Evolutionary conservation across 2,329 filamentous ascomycete species (phyloP), one percentile per base, ranked within the genome.

Genomic region (Zasmidium cellare): DNA sequence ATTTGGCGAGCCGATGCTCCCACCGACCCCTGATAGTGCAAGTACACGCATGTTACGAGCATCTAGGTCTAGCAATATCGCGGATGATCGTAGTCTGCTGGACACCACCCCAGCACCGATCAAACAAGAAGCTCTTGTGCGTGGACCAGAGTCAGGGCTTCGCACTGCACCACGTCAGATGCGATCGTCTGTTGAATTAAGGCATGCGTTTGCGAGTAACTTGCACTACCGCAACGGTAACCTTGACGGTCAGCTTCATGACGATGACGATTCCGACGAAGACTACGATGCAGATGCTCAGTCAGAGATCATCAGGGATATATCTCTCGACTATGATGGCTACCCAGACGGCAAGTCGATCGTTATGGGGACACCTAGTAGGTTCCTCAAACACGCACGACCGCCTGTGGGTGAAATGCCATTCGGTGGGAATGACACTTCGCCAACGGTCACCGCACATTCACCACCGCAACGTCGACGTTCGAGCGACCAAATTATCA

Each of bases 301-400:
- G 9, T 41, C 46, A 6, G 54, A 67, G 14, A 63, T 59, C 19
- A 38, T 64, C 41, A 61, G 60, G 28, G 62, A 66, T 49, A 50
- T 67, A 53, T 58, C 54, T 22, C 35, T 59, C 22, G 62, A 68
- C 44, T 66, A 69, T 46, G 65, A 68, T 50, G 69, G 60, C 46
- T 73, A 69, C 57, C 71, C 72, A 2, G 69, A 71, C 54, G 71
- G 71, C 50, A 67, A 67, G 45, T 71, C 70, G 11, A 71, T 74
- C 48, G 51, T 66, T 16, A 65, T 61, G 55, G 72, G 72, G 35
- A 74, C 71, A 44, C 72, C 73, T 19, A 72, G 70, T 14, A 67
- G 72, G 22, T 72, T 74, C 52, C 62, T 73, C 31, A 67, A 67
- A 46, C 69, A 68, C 41, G 57, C 59, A n/a, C 62, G 58, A 46